phyloP scores from a whole-genome alignment of 495 filamentous ascomycete genomes.

The Annulohypoxylon maeteangense region DNA sequence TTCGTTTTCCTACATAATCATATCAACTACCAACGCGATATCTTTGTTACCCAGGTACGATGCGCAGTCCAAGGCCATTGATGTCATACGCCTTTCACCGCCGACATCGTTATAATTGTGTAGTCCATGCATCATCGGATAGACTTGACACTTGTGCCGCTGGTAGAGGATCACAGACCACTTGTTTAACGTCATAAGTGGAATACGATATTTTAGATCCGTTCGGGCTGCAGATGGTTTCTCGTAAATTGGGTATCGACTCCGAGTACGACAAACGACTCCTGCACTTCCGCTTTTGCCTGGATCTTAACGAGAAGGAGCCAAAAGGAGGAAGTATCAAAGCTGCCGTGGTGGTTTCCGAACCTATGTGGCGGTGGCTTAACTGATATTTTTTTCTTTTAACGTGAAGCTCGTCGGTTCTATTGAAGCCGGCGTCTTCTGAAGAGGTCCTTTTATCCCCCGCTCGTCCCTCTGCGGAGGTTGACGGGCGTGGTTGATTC shows the following conservation, averaged over 20 bases:
- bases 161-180: slow-evolving; percentile 36
- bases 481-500: slow-evolving; percentile 63
- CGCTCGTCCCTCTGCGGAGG: slow-evolving; percentile 71
- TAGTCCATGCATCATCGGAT: slow-evolving; percentile 45
- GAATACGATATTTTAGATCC: slow-evolving; percentile 19
- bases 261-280: slow-evolving; percentile 27
- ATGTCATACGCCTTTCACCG: slow-evolving; percentile 21
- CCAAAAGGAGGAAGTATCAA: slow-evolving; percentile 19
- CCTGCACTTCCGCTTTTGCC: slow-evolving; percentile 16
- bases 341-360: slow-evolving; percentile 9
- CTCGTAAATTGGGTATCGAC: slow-evolving; percentile 22
- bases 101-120: slow-evolving; percentile 27
- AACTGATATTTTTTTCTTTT: slow-evolving; percentile 3
- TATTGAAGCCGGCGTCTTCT: slow-evolving; percentile 27
- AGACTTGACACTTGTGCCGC: slow-evolving; percentile 36
- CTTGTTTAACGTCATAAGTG: slow-evolving; percentile 32
- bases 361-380: slow-evolving; percentile 33
- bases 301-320: slow-evolving; percentile 36
- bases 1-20: slow-evolving; percentile 8
- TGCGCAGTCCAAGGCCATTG: slow-evolving; percentile 34
- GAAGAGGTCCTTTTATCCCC: slow-evolving; percentile 42
- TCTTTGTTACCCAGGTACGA: slow-evolving; percentile 25
- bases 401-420: slow-evolving; percentile 18
- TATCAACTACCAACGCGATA: slow-evolving; percentile 13
- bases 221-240: slow-evolving; percentile 12